Percentiles rank a stretch among this genome's conserved stretches.
phyloP scores from a whole-genome alignment of 2,329 filamentous ascomycete species.

The Fusarium coffeatum region DNA sequence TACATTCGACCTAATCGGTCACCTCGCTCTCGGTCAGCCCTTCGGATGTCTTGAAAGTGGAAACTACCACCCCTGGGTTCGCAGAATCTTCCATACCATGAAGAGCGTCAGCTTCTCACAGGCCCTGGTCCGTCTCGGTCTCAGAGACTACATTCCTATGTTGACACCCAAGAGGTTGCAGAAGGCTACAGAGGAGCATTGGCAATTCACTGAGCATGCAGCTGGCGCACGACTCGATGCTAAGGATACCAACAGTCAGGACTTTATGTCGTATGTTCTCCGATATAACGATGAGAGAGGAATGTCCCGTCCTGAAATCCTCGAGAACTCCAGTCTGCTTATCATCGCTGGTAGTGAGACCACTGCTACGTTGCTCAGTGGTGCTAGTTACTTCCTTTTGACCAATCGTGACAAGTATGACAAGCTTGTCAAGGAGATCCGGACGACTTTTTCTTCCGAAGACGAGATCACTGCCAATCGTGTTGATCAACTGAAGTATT shows the following conservation, averaged over 20 bases:
- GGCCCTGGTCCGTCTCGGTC: neutral
- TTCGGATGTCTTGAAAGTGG: constrained; percentile 12
- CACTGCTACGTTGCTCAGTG: constrained; percentile 4
- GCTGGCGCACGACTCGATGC: constrained; percentile 1
- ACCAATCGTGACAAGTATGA: neutral
- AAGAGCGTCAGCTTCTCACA: neutral
- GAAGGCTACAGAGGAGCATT: neutral
- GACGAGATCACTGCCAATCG: neutral
- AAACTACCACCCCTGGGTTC: constrained; percentile 13
- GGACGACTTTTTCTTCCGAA: neutral
- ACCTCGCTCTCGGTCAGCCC: constrained; percentile 9
- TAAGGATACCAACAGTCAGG: neutral
- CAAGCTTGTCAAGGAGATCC: neutral
- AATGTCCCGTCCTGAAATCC: constrained; percentile 3
- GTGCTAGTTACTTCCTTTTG: neutral
- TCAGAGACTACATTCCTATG: neutral
- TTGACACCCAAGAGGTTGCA: neutral
- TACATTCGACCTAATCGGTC: neutral
- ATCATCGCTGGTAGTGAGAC: constrained; percentile 14
- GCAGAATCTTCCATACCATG: neutral
- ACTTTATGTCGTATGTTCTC: constrained; percentile 17
- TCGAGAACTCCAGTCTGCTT: neutral
- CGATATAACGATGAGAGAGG: constrained; percentile 14
- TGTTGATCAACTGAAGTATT: constrained; percentile 8
- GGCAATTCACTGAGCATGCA: neutral